Percentiles rank a stretch among this genome's conserved stretches.
Evolutionary conservation across 768 basidiomycete genomes (phyloP).

Genomic region (Nevesoporus exiguus): DNA sequence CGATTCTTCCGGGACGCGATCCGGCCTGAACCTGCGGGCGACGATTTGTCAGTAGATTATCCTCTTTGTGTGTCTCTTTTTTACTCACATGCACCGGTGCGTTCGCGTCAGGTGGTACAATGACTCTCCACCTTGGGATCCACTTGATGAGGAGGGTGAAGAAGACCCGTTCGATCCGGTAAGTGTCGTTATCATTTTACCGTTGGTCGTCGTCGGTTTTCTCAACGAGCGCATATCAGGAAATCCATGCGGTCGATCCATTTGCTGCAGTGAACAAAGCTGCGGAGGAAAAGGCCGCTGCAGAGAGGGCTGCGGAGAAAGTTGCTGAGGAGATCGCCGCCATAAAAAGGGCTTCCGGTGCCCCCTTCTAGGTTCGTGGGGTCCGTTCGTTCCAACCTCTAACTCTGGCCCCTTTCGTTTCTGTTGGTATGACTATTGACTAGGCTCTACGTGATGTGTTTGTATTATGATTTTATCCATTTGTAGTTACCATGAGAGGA

Average conservation of each 20-base stretch:
- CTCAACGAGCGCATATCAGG: constrained; percentile 1
- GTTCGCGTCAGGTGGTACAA: constrained; percentile 18
- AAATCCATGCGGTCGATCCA: constrained; percentile 5
- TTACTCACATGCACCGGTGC: background rate
- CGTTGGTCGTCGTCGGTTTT: background rate
- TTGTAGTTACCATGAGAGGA: no score
- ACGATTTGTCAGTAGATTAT: constrained; percentile 17
- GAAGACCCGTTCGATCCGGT: constrained; percentile 22
- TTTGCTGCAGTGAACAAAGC: constrained; percentile 10
- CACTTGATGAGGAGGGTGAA: constrained; percentile 24
- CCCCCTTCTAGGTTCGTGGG: background rate
- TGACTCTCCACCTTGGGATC: constrained; percentile 23
- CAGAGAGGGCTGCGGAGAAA: background rate
- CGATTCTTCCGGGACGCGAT: constrained; percentile 17
- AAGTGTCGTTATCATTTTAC: background rate
- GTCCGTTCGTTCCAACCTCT: no score
- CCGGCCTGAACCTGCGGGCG: constrained; percentile 10
- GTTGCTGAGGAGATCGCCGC: background rate
- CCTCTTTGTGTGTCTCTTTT: background rate
- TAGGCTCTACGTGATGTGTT: no score
- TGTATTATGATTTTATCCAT: no score
- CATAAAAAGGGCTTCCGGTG: background rate
- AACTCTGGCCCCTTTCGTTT: no score
- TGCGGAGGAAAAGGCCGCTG: background rate
- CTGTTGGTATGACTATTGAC: no score